phyloP scores from a whole-genome alignment of 176 grass and related monocot species.

The Poa pratensis region DNA sequence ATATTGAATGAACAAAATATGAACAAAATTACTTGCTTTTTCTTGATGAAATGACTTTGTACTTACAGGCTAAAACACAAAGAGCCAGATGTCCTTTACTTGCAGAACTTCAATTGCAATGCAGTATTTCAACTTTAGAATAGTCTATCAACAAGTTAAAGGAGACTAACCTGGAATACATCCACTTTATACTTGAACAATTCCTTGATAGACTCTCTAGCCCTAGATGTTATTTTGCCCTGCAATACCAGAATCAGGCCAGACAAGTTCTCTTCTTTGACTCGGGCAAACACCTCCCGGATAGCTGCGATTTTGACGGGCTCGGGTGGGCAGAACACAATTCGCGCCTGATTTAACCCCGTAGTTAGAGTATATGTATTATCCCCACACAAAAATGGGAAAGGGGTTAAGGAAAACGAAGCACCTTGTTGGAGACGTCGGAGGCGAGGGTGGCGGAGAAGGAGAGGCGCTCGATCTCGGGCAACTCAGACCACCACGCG shows the following conservation, averaged over 20 bases:
- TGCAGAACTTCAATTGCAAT: not conserved
- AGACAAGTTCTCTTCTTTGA: conserved; percentile 56
- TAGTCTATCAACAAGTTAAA: not conserved
- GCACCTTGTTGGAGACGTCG: conserved; percentile 64
- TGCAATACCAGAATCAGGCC: conserved; percentile 74
- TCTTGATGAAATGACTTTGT: not conserved
- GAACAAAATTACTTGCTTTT: not conserved
- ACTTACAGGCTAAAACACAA: not conserved
- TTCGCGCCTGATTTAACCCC: conserved; percentile 56
- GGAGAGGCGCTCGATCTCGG: conserved; percentile 62
- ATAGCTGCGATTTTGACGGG: conserved; percentile 73
- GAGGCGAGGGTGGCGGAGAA: conserved; percentile 58
- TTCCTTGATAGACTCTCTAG: conserved; percentile 73
- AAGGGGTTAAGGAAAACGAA: not conserved
- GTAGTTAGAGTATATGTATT: conserved; percentile 20
- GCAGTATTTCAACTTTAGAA: not conserved
- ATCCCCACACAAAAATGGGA: not conserved
- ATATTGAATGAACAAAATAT: not conserved
- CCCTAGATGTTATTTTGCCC: conserved; percentile 59
- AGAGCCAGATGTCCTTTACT: not conserved
- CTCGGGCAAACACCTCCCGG: conserved; percentile 40
- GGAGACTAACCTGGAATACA: conserved; percentile 65
- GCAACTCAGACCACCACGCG: conserved; percentile 54
- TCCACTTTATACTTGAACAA: conserved; percentile 77
- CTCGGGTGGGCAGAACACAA: conserved; percentile 69